phyloP scores from a whole-genome alignment of 352 stramenopile species.

The Globisporangium paddicum region DNA sequence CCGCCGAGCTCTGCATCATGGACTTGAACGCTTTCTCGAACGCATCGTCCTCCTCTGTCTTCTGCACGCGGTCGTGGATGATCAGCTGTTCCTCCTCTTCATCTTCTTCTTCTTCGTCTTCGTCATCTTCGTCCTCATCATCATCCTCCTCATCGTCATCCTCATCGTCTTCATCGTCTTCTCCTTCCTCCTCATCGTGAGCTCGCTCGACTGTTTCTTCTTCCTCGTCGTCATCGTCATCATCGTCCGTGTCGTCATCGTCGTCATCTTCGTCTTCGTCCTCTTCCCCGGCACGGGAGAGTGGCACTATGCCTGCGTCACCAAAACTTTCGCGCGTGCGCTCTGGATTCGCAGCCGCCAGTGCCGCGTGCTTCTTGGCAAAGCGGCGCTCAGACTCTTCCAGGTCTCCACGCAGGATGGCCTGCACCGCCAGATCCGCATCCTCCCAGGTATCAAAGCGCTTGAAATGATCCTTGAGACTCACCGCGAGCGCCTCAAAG shows the following conservation, averaged over 20 bases:
- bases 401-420: constrained; percentile 57
- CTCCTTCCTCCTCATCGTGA: constrained; percentile 24
- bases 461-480: constrained; percentile 63
- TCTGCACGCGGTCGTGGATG: constrained; percentile 70
- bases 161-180: constrained; percentile 52
- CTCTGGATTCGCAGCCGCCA: constrained; percentile 12
- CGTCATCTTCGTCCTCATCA: constrained; percentile 59
- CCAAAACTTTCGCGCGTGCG: constrained; percentile 7
- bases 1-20: constrained; percentile 72
- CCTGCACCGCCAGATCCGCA: constrained; percentile 48
- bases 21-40: constrained; percentile 87
- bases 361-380: constrained; percentile 49
- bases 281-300: constrained; percentile 29
- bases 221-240: constrained; percentile 57
- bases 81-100: constrained; percentile 89
- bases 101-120: constrained; percentile 56
- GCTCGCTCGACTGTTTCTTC: constrained; percentile 16
- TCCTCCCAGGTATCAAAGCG: constrained; percentile 78
- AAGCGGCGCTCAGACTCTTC: constrained; percentile 59
- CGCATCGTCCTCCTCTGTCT: constrained; percentile 80
- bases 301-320: constrained; percentile 22
- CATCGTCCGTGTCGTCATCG: constrained; percentile 50
- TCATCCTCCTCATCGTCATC: constrained; percentile 76
- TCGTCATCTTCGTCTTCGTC: constrained; percentile 52
- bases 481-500: constrained; percentile 55